phyloP scores from a whole-genome alignment of 441 rosid genomes.

The Pelargonium citronellum region DNA sequence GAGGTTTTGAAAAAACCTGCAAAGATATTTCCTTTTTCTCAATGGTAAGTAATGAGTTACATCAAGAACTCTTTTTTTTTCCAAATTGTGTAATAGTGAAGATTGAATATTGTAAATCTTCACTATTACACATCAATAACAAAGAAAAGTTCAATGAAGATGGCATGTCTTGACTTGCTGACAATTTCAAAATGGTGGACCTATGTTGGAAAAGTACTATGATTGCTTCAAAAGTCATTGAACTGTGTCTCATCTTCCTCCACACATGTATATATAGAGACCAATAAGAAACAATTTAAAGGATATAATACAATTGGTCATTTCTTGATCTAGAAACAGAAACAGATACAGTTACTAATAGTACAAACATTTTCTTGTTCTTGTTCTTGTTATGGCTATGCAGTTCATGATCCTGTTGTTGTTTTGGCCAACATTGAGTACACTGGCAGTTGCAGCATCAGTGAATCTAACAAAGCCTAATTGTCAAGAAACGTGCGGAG shows the following conservation, averaged over 20 bases:
- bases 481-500: background rate
- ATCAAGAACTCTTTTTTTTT: too few relatives aligned
- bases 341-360: too few relatives aligned
- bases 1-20: too few relatives aligned
- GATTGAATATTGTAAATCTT: too few relatives aligned
- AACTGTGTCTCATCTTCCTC: background rate
- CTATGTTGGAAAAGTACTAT: background rate
- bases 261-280: background rate
- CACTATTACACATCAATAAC: background rate
- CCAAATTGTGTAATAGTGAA: too few relatives aligned
- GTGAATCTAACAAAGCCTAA: background rate
- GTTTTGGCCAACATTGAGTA: background rate
- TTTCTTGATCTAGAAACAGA: background rate
- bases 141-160: background rate
- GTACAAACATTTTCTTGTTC: too few relatives aligned
- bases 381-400: background rate
- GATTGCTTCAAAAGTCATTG: background rate
- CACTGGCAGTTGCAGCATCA: background rate
- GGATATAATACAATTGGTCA: background rate
- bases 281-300: background rate
- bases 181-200: constrained; percentile 1
- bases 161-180: background rate
- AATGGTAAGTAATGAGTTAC: too few relatives aligned
- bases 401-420: background rate
- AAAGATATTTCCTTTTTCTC: too few relatives aligned